Conservation (phyloP, 2,329 filamentous ascomycete species). For the Aspergillus calidoustus region DNA sequence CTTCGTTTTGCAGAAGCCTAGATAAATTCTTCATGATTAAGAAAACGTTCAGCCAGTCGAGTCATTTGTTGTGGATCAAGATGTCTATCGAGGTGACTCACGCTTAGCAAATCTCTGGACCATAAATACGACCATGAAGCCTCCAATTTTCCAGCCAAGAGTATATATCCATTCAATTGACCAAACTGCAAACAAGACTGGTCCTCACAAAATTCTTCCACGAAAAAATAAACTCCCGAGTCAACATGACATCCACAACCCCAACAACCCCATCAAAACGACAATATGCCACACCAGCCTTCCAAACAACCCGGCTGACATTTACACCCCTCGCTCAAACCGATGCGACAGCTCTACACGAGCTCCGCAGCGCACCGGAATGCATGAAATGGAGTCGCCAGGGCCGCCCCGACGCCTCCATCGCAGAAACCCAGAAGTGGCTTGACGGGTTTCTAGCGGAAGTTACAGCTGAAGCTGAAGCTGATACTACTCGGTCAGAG, state of each 20-base stretch:
- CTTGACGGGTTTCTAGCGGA: not conserved
- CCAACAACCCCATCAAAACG: not conserved
- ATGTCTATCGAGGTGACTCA: slow-evolving; percentile 2
- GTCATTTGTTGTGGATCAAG: not conserved
- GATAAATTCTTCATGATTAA: not conserved
- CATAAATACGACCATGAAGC: not conserved
- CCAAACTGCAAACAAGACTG: not conserved
- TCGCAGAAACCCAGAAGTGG: slow-evolving; percentile 16
- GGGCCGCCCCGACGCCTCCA: slow-evolving; percentile 12
- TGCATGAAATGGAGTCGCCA: slow-evolving; percentile 22
- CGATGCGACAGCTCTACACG: slow-evolving; percentile 15
- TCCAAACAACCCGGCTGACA: slow-evolving; percentile 18
- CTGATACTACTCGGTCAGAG: not conserved
- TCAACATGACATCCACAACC: not conserved
- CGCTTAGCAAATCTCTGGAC: not conserved
- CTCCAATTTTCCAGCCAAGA: not conserved
- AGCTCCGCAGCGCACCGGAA: slow-evolving; percentile 10
- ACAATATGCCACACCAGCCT: not conserved
- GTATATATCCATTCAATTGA: not conserved
- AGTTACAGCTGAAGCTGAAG: not conserved
- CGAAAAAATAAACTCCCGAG: not conserved
- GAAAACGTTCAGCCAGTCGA: not conserved
- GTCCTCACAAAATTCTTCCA: not conserved
- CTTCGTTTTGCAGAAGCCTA: not conserved
- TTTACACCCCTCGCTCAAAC: slow-evolving; percentile 6